phyloP scores from a whole-genome alignment of 1,284 basidiomycete species.

The Rhodotorula sp. region DNA sequence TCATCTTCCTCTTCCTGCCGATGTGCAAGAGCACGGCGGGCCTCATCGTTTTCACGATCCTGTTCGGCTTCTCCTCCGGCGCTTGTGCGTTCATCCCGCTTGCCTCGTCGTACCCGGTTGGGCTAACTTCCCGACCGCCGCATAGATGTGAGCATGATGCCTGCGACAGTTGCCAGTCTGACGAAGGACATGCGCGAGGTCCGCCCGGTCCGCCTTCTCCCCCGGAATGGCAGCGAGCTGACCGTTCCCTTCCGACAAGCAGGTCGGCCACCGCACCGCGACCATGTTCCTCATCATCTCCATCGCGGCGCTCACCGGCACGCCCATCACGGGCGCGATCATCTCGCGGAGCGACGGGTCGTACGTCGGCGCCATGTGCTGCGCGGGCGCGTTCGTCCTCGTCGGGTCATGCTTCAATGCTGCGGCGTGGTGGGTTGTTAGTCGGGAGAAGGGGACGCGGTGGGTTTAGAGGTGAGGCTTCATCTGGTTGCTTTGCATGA shows the following conservation, averaged over 20 bases:
- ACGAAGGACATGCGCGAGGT: slow-evolving; percentile 35
- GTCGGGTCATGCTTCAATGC: slow-evolving; percentile 38
- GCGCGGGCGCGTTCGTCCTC: slow-evolving; percentile 43
- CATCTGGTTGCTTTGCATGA: too few species aligned
- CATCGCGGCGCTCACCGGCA: slow-evolving; percentile 48
- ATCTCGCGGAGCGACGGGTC: slow-evolving; percentile 44
- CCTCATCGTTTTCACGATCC: slow-evolving; percentile 47
- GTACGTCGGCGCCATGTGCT: slow-evolving; percentile 44
- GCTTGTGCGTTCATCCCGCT: slow-evolving; percentile 11
- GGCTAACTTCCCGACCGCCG: not conserved
- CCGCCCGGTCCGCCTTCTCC: too few species aligned
- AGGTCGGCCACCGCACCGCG: slow-evolving; percentile 36
- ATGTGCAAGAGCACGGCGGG: slow-evolving; percentile 36
- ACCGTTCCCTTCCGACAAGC: too few species aligned
- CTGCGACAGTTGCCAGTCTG: slow-evolving; percentile 25
- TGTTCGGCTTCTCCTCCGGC: slow-evolving; percentile 49
- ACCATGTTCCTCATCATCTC: slow-evolving; percentile 46
- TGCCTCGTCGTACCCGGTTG: too few species aligned
- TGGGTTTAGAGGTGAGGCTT: slow-evolving; percentile 38
- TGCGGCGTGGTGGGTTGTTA: slow-evolving; percentile 28
- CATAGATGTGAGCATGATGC: slow-evolving; percentile 38
- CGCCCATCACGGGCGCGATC: slow-evolving; percentile 51
- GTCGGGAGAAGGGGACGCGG: slow-evolving; percentile 44
- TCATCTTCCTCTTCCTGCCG: slow-evolving; percentile 41
- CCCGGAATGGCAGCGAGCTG: too few species aligned